Evolutionary conservation across 2,329 filamentous ascomycete genomes (phyloP).

Genomic region (Septoria linicola): DNA sequence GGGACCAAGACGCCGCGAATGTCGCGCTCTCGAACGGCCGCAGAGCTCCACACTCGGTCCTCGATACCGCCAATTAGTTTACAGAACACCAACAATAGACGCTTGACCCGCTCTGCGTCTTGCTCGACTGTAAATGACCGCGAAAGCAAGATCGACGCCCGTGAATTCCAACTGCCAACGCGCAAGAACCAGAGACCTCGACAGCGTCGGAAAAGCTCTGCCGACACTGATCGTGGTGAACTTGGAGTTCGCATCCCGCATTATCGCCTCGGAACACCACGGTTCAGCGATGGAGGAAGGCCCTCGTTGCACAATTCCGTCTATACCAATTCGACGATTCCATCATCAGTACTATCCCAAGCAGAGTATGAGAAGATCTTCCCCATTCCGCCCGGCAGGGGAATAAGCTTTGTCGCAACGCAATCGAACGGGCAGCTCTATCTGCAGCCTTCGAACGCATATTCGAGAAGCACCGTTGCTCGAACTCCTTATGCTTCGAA

Average conservation of each 20-base stretch:
- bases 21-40: slow-evolving; percentile 13
- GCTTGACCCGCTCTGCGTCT: slow-evolving; percentile 62
- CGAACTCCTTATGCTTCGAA: slow-evolving; percentile 15
- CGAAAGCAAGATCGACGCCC: slow-evolving; percentile 35
- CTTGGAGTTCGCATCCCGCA: slow-evolving; percentile 63
- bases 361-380: slow-evolving; percentile 44
- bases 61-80: slow-evolving; percentile 23
- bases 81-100: slow-evolving; percentile 21
- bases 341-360: slow-evolving; percentile 60
- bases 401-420: slow-evolving; percentile 21
- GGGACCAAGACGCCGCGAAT: slow-evolving; percentile 32
- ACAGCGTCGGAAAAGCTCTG: slow-evolving; percentile 32
- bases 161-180: slow-evolving; percentile 30
- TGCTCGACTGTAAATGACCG: slow-evolving; percentile 71
- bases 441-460: slow-evolving; percentile 24
- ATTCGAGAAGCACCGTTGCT: slow-evolving; percentile 12
- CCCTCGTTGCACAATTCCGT: slow-evolving; percentile 78
- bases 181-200: slow-evolving; percentile 28
- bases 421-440: slow-evolving; percentile 19
- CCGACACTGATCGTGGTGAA: slow-evolving; percentile 30
- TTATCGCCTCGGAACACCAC: slow-evolving; percentile 77
- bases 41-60: slow-evolving; percentile 7
- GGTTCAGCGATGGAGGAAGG: slow-evolving; percentile 74
- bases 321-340: slow-evolving; percentile 63
- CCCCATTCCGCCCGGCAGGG: slow-evolving; percentile 41